Evolutionary conservation across 2,329 filamentous ascomycete species (phyloP), one percentile per base, ranked within the genome.

Genomic region (Venturia aucupariae): DNA sequence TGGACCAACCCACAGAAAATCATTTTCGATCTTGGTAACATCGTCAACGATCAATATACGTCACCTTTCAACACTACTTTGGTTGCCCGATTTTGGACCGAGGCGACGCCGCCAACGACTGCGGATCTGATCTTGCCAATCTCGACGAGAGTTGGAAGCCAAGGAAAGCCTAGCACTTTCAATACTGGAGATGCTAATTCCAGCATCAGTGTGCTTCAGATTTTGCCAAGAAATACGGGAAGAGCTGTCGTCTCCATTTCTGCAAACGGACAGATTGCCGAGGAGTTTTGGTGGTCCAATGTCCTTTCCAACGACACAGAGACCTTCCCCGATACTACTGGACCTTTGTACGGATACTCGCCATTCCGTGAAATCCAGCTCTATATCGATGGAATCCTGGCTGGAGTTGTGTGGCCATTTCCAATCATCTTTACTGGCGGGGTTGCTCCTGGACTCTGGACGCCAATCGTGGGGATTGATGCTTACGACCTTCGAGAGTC

Each of bases 201-300:
- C 0, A 81, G 80, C 0, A 32, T 44, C 11, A 48, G 24, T 17
- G 83, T 82, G 67, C 79, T 78, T 0, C 74, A 91, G 51, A 76
- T 69, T n/a, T 79, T 95, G 54, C 90, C 90, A 2, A 79, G 76
- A 61, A 88, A 90, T 70, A 80, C 81, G 24, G 82, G 84, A 63
- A 85, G 86, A 65, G 90, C 90, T 22, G 83, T 92, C 10, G 84
- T 93, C 64, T 86, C 88, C 0, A 81, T 94, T n/a, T 85, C 88
- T 10, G 89, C 90, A 19, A 90, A 86, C 68, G 90, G 89, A 0
- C 90, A 94, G 72, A 81, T 82, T 0, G 76, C 80, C 19, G 90
- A 94, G 75, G 90, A 95, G 72, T 93, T 93, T 70, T 95, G 90
- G 90, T 94, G 89, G 86, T 84, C 82, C 65, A 93, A 93, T 70